A percentile compares a stretch with the other conserved stretches of the same genome.
These are phyloP conservation scores for Salix koriyanagi DNA, from an alignment of 345 rosid species.

Conservation along the genomic window DNA sequence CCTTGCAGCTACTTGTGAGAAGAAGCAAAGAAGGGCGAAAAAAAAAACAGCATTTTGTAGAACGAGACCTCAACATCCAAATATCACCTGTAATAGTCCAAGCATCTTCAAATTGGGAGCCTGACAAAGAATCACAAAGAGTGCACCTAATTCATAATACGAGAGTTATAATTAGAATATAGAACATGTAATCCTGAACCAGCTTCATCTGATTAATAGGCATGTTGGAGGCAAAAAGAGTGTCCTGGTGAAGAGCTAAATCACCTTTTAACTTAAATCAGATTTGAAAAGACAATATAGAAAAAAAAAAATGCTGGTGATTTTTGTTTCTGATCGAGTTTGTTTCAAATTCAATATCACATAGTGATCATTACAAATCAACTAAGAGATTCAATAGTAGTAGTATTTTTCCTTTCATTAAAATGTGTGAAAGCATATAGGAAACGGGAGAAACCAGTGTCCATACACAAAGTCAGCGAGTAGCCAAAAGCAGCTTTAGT, in stretches of 20 bases:
- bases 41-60: not conserved
- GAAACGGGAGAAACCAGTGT: not conserved
- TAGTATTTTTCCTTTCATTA: too few species aligned
- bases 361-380: too few species aligned
- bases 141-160: slow-evolving; percentile 61
- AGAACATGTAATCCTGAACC: slow-evolving; percentile 8
- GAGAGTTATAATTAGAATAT: slow-evolving; percentile 10
- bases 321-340: too few species aligned
- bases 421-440: not conserved
- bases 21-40: not conserved
- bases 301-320: too few species aligned
- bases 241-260: not conserved
- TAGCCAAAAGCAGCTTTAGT: not conserved
- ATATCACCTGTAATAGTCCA: slow-evolving; percentile 82
- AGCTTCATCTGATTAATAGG: slow-evolving; percentile 4
- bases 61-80: not conserved
- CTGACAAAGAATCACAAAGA: slow-evolving; percentile 65
- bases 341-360: too few species aligned
- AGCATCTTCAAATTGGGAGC: slow-evolving; percentile 94
- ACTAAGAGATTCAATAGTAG: too few species aligned
- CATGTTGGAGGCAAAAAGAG: not conserved
- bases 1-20: not conserved
- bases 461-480: not conserved
- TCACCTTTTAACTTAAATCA: too few species aligned
- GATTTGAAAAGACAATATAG: too few species aligned